phyloP scores from a whole-genome alignment of 768 basidiomycete species.

The Tremella yokohamensis region DNA sequence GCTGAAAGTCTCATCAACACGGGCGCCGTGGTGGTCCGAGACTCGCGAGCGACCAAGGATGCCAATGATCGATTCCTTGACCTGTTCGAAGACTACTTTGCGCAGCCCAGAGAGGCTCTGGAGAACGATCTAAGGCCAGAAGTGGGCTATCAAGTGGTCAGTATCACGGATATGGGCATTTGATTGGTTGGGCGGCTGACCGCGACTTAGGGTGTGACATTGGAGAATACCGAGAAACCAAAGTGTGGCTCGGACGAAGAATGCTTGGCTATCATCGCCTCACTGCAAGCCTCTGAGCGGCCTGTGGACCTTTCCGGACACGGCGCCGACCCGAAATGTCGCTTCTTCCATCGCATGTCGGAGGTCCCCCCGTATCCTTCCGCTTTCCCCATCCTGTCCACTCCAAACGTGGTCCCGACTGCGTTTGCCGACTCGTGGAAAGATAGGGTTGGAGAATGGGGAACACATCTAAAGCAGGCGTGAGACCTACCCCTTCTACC shows the following conservation, averaged over 20 bases:
- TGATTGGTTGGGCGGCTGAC: background rate
- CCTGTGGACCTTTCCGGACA: constrained; percentile 65
- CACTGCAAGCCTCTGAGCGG: constrained; percentile 70
- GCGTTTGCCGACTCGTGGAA: constrained; percentile 66
- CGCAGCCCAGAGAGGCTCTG: constrained; percentile 62
- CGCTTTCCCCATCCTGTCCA: constrained; percentile 70
- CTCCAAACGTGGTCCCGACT: constrained; percentile 75
- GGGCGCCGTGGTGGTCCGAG: constrained; percentile 80
- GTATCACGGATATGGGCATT: constrained; percentile 1
- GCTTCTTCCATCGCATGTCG: constrained; percentile 58
- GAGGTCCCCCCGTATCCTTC: constrained; percentile 68
- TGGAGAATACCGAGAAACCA: constrained; percentile 92
- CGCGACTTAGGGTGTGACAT: constrained; percentile 66
- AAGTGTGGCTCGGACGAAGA: constrained; percentile 61
- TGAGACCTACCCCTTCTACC: constrained; percentile 56
- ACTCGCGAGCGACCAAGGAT: constrained; percentile 75
- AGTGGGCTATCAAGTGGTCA: constrained; percentile 68
- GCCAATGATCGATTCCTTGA: constrained; percentile 82
- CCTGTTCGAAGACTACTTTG: constrained; percentile 89
- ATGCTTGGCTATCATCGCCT: constrained; percentile 73
- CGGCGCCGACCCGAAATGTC: constrained; percentile 86
- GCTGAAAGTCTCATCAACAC: constrained; percentile 76
- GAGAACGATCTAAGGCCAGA: constrained; percentile 78
- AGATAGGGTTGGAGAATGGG: constrained; percentile 77
- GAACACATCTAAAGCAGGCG: constrained; percentile 80